These are phyloP conservation scores for Bremia lactucae DNA, from an alignment of 352 stramenopile genomes.

Conservation along the genomic window DNA sequence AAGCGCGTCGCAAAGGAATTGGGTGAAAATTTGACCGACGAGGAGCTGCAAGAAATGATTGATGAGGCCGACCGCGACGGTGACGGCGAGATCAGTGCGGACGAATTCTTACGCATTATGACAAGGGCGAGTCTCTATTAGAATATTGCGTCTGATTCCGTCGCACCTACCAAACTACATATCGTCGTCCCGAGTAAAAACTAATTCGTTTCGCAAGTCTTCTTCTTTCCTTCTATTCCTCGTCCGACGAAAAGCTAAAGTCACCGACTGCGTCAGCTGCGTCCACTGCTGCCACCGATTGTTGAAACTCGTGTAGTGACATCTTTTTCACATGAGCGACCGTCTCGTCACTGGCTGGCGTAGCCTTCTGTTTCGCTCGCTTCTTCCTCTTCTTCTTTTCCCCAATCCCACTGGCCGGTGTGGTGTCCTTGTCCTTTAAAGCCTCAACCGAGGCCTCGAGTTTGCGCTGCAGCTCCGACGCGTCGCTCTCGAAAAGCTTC, in stretches of 20 bases:
- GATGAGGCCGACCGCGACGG: constrained; percentile 92
- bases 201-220: too few relatives aligned
- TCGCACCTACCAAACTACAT: background rate
- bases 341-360: constrained; percentile 45
- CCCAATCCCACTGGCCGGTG: constrained; percentile 15
- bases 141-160: background rate
- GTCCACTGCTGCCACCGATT: constrained; percentile 61
- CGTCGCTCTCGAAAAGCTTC: constrained; percentile 76
- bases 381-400: constrained; percentile 30
- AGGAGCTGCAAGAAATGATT: constrained; percentile 98
- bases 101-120: constrained; percentile 96
- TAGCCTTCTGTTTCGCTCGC: constrained; percentile 26
- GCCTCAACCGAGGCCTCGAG: constrained; percentile 43
- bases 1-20: constrained; percentile 95
- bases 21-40: constrained; percentile 95
- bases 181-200: too few relatives aligned
- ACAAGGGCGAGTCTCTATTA: constrained; percentile 90
- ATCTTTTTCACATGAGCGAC: constrained; percentile 70
- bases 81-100: constrained; percentile 93
- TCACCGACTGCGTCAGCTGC: constrained; percentile 65
- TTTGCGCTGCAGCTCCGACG: constrained; percentile 57
- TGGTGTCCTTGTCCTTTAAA: constrained; percentile 32
- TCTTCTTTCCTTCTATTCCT: constrained; percentile 37
- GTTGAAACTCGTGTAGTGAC: constrained; percentile 75
- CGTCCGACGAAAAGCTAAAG: constrained; percentile 67